phyloP scores from a whole-genome alignment of 345 rosid genomes.

The Syzygium aromaticum region DNA sequence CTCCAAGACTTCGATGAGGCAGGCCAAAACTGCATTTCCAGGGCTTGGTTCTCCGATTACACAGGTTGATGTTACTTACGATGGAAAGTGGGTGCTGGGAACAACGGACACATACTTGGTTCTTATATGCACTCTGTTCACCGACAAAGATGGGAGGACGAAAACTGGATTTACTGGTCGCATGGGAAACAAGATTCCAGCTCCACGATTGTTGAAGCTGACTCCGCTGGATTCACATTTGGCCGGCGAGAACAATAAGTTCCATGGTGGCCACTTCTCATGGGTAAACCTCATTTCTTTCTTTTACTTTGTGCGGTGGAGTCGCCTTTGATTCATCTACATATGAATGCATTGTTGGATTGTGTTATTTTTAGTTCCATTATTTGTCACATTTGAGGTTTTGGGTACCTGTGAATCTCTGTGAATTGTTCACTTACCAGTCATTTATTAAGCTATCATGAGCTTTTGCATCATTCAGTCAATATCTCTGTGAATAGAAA shows the following conservation, averaged over 20 bases:
- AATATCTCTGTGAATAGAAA: neutral
- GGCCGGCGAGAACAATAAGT: constrained; percentile 78
- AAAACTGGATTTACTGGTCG: constrained; percentile 85
- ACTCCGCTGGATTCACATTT: constrained; percentile 83
- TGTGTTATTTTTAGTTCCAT: neutral
- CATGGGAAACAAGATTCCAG: constrained; percentile 91
- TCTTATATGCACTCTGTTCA: constrained; percentile 84
- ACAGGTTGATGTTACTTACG: constrained; percentile 82
- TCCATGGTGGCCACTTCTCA: constrained; percentile 92
- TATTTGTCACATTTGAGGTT: neutral
- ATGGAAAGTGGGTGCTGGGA: constrained; percentile 94
- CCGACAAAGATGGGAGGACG: constrained; percentile 83
- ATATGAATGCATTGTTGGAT: neutral
- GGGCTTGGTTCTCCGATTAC: constrained; percentile 95
- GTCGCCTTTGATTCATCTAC: neutral
- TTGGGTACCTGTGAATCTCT: neutral
- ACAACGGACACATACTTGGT: constrained; percentile 82
- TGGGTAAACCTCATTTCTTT: constrained; percentile 55
- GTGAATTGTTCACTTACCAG: neutral
- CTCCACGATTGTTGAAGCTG: constrained; percentile 87
- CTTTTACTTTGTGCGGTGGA: neutral
- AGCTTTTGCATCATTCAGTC: neutral
- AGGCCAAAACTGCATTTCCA: constrained; percentile 91
- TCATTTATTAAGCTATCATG: neutral
- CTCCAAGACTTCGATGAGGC: constrained; percentile 80